These are phyloP conservation scores for Alternaria sp. DNA, from an alignment of 2,329 filamentous ascomycete species.

Conservation along the genomic window DNA sequence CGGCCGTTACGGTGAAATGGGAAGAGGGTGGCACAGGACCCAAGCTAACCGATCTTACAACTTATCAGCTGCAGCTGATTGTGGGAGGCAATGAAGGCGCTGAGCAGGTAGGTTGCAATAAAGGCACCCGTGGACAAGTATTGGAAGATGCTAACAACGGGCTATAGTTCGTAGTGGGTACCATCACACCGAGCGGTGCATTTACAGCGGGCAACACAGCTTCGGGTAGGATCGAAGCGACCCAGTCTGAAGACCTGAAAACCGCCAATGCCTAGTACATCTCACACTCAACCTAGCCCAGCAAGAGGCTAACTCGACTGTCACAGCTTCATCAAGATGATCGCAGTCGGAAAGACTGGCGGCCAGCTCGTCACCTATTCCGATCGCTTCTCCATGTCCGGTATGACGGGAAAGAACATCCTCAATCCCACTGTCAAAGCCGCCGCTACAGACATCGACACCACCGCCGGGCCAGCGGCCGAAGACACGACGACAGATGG, in stretches of 20 bases:
- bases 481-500: conserved; percentile 34
- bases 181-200: conserved; percentile 57
- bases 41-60: conserved; percentile 58
- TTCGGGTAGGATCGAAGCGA: conserved; percentile 37
- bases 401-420: conserved; percentile 70
- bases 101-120: conserved; percentile 55
- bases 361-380: conserved; percentile 68
- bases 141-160: conserved; percentile 11
- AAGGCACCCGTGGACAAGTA: background rate
- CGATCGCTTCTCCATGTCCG: conserved; percentile 68
- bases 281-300: background rate
- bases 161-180: conserved; percentile 18
- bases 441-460: conserved; percentile 41
- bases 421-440: conserved; percentile 60
- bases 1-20: conserved; percentile 65
- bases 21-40: conserved; percentile 63
- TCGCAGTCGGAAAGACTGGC: conserved; percentile 63
- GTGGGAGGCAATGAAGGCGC: conserved; percentile 65
- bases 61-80: conserved; percentile 68
- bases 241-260: conserved; percentile 43
- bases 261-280: conserved; percentile 65
- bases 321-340: conserved; percentile 56
- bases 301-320: conserved; percentile 16
- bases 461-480: conserved; percentile 41
- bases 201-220: conserved; percentile 57